Conservation (phyloP, 176 grass and related monocot species). For the Bonia amplexicaulis region DNA sequence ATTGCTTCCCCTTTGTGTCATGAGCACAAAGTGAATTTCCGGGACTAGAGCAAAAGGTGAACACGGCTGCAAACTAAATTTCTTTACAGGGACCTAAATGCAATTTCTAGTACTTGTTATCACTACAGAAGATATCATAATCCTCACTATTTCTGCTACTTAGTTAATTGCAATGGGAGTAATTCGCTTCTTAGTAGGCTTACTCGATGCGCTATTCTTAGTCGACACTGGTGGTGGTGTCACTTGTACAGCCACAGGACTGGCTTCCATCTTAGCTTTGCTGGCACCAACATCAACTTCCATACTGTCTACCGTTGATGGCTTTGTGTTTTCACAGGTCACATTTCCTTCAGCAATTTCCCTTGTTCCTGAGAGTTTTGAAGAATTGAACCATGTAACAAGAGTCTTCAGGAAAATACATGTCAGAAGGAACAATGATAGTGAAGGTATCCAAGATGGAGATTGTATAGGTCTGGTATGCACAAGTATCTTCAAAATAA, state of each 20-base stretch:
- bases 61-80: conserved; percentile 9
- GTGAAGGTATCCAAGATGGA: not conserved
- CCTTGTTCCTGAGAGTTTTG: conserved; percentile 34
- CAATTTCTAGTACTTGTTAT: conserved; percentile 6
- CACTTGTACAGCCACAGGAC: conserved; percentile 17
- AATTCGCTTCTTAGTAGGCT: conserved; percentile 72
- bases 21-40: not conserved
- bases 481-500: too few relatives aligned
- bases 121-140: conserved; percentile 26
- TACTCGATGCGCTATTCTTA: conserved; percentile 45
- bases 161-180: conserved; percentile 70
- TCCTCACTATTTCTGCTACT: conserved; percentile 27
- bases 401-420: not conserved
- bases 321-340: not conserved
- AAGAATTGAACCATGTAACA: conserved; percentile 5
- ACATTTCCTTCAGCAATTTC: conserved; percentile 44
- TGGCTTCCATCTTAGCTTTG: conserved; percentile 32
- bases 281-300: conserved; percentile 37
- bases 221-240: not conserved
- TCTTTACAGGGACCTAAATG: conserved; percentile 41
- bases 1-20: not conserved
- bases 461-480: too few relatives aligned
- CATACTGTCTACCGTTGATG: conserved; percentile 34
- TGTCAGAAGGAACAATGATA: not conserved
- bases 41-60: not conserved